Evolutionary conservation across 2,329 filamentous ascomycete species (phyloP).

Genomic region (Trichoderma asperellum): DNA sequence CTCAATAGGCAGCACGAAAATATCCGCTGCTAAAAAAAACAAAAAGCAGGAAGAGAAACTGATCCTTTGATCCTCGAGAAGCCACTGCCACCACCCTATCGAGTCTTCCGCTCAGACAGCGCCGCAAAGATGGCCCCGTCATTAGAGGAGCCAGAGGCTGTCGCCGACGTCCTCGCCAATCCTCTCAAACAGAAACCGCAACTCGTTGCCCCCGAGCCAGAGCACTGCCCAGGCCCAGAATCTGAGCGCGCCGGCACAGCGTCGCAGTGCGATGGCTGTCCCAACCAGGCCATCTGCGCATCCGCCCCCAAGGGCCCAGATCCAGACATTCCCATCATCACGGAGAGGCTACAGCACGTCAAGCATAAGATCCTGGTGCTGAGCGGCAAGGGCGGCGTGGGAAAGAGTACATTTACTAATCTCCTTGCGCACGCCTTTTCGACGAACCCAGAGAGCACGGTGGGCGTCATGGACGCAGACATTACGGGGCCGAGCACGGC

Average conservation of each 20-base stretch:
- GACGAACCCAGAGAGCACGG: conserved; percentile 72
- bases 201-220: conserved; percentile 91
- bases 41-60: not conserved
- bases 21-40: not conserved
- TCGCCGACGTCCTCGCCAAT: conserved; percentile 73
- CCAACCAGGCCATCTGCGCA: conserved; percentile 94
- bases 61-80: not conserved
- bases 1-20: not conserved
- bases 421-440: conserved; percentile 90
- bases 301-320: conserved; percentile 85
- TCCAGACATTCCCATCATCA: conserved; percentile 88
- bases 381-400: conserved; percentile 93
- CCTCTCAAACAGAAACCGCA: conserved; percentile 78
- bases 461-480: conserved; percentile 97
- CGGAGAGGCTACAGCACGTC: conserved; percentile 77
- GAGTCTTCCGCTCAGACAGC: not conserved
- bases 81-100: not conserved
- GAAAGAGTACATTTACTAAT: conserved; percentile 91
- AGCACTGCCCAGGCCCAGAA: conserved; percentile 93
- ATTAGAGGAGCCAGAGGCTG: conserved; percentile 69
- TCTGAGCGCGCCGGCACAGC: conserved; percentile 69
- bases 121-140: conserved; percentile 71
- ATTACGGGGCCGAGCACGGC: conserved; percentile 96
- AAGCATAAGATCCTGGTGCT: conserved; percentile 92
- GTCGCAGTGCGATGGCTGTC: conserved; percentile 91